Conservation (phyloP, 306 rosid species). For the Cajanus cajan region DNA sequence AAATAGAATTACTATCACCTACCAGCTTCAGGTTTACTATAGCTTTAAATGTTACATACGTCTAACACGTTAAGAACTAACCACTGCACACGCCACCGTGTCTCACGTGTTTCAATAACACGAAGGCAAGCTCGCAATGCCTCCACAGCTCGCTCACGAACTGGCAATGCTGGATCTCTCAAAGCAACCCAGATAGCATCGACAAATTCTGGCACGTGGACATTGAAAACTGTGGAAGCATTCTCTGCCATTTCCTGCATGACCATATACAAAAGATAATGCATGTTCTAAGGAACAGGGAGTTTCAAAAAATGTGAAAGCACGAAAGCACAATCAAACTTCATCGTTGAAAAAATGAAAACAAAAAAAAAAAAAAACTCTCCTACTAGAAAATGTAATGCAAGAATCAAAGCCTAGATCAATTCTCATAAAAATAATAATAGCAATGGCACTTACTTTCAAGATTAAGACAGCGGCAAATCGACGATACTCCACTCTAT, state of each 20-base stretch:
- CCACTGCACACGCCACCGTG: constrained; percentile 99
- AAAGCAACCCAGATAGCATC: constrained; percentile 98
- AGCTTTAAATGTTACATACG: neutral
- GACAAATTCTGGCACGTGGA: constrained; percentile 96
- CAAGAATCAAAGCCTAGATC: neutral
- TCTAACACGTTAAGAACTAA: constrained; percentile 38
- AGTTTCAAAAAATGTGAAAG: neutral
- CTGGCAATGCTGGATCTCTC: constrained; percentile 86
- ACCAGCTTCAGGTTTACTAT: neutral
- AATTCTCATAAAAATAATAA: neutral
- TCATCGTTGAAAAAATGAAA: neutral
- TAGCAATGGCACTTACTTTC: constrained; percentile 61
- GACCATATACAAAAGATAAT: constrained; percentile 26
- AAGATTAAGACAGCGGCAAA: constrained; percentile 93
- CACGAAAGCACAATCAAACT: constrained; percentile 2
- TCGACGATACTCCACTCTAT: constrained; percentile 87
- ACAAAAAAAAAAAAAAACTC: neutral
- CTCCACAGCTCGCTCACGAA: constrained; percentile 97
- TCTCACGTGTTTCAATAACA: constrained; percentile 94
- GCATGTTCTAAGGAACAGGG: neutral
- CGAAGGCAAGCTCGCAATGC: constrained; percentile 98
- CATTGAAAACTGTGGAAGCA: constrained; percentile 96
- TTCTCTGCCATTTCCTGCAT: constrained; percentile 98
- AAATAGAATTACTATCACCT: constrained; percentile 4
- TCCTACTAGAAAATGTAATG: neutral